Evolutionary conservation across 495 filamentous ascomycete genomes (phyloP), one percentile per base, ranked within the genome.

Genomic region (Neurospora sp.): DNA sequence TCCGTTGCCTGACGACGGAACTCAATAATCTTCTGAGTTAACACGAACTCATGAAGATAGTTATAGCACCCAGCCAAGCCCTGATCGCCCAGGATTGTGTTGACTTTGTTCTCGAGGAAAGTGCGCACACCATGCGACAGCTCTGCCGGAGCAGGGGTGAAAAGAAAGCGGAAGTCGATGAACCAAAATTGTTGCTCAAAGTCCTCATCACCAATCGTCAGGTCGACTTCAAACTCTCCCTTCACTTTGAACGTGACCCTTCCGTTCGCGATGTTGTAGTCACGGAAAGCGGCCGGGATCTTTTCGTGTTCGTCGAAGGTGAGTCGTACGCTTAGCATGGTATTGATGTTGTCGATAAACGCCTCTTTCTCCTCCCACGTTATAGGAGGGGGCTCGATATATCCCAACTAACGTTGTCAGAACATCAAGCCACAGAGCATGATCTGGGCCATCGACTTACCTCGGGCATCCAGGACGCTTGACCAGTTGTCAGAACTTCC

Each of bases 191-290:
- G 95, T 10, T 90, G 91, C 39, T 87, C 83, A 16, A 89, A 88
- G 71, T 95, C 90, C 78, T 97, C 94, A 75, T 93, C 90, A 1
- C 91, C 92, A 73, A 98, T 91, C 0, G 92, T 92, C 73, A 98
- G 88, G 77, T 98, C 96, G 31, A 97, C 88, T 79, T 99, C 96
- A 79, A 97, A 99, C 78, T 98, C 96, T 62, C 88, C 88, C 37
- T 88, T 83, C 7, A 98, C 91, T 39, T 84, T 87, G 80, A 98
- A 99, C 0, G 94, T 98, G 16, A 91, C 94, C 40, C 94, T 88
- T 6, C 96, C 96, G 74, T 91, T 89, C 71, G 86, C 86, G 62
- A 98, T 90, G 8, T 83, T 88, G 78, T 92, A 98, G 69, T 92
- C 86, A 74, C 85, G 85, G 78, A 98, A 92, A 54, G 91, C 84